Percentiles rank a stretch among this genome's conserved stretches.
Evolutionary conservation across 345 rosid genomes (phyloP).

Genomic region (Eucalyptus guilfoylei): DNA sequence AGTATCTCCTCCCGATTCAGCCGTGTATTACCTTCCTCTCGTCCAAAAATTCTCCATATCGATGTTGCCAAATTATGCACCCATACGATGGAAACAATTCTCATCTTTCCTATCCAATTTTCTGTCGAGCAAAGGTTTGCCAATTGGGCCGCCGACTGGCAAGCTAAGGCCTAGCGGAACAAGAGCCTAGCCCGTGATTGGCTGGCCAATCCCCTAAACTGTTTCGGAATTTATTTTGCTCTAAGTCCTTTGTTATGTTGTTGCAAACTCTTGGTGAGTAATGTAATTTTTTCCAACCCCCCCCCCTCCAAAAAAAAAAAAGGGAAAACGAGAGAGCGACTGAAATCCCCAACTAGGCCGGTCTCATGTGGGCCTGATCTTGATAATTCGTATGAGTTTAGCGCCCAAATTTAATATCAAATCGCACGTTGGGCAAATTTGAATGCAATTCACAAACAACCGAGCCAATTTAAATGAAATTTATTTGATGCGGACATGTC

Average conservation of each 20-base stretch:
- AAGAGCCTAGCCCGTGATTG: neutral
- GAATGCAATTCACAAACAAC: neutral
- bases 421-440: neutral
- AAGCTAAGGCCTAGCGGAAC: neutral
- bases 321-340: neutral
- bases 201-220: neutral
- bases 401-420: neutral
- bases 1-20: neutral
- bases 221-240: neutral
- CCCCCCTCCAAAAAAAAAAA: no score
- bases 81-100: neutral
- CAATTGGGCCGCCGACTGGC: no score
- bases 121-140: neutral
- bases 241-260: neutral
- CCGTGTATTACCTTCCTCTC: neutral
- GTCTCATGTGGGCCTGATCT: neutral
- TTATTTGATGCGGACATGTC: neutral
- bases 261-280: neutral
- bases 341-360: neutral
- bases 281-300: neutral
- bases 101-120: neutral
- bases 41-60: neutral
- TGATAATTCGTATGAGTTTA: neutral
- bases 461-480: neutral
- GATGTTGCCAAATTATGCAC: neutral